phyloP scores from a whole-genome alignment of 306 rosid genomes.

The Canavalia ensiformis region DNA sequence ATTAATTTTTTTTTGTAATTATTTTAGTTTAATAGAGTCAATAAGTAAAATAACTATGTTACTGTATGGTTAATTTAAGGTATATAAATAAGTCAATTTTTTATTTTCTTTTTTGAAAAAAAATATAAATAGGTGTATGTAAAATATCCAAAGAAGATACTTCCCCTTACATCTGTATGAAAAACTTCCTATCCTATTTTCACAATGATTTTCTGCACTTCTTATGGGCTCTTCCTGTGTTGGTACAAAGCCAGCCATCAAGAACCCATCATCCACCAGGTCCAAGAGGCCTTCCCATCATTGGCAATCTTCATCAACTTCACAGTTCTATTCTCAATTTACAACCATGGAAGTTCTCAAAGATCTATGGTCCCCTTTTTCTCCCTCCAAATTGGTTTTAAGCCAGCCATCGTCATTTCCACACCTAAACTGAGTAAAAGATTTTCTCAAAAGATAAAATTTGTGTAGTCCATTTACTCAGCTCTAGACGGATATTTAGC shows the following conservation, averaged over 20 bases:
- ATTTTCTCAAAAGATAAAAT: neutral
- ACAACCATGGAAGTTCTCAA: slow-evolving; percentile 19
- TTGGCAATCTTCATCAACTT: slow-evolving; percentile 36
- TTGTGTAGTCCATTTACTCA: slow-evolving; percentile 11
- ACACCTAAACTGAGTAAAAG: slow-evolving; percentile 4
- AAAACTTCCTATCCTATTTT: too few species aligned
- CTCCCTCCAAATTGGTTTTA: slow-evolving; percentile 20
- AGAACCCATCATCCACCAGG: slow-evolving; percentile 23
- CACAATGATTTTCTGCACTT: neutral
- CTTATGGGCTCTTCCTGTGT: neutral
- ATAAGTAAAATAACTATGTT: too few species aligned
- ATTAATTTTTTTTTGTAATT: too few species aligned
- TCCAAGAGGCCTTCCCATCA: slow-evolving; percentile 38
- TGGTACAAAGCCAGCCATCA: neutral
- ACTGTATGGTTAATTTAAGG: too few species aligned
- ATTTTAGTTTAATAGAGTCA: too few species aligned
- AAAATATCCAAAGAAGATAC: too few species aligned
- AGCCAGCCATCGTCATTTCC: slow-evolving; percentile 30
- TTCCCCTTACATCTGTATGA: too few species aligned
- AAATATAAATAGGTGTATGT: too few species aligned
- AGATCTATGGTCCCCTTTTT: slow-evolving; percentile 30
- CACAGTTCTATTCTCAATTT: neutral
- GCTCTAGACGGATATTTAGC: neutral
- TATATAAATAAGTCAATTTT: too few species aligned
- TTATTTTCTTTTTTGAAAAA: too few species aligned